phyloP scores from a whole-genome alignment of 2,329 filamentous ascomycete genomes.

The Aspergillus bombycis region DNA sequence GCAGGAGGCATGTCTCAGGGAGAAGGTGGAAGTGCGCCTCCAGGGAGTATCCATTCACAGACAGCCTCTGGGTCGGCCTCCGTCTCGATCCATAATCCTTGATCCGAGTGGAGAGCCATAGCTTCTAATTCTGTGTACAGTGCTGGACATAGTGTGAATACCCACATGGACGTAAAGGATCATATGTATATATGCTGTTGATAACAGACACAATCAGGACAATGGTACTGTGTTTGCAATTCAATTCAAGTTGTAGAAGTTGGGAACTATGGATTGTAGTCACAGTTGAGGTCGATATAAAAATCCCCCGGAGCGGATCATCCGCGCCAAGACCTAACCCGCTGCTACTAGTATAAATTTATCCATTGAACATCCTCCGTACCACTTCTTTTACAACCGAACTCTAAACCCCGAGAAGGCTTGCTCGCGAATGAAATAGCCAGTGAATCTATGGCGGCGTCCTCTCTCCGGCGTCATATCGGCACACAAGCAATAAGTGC shows the following conservation, averaged over 20 bases:
- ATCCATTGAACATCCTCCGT: background rate
- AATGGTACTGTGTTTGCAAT: background rate
- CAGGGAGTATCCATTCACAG: constrained; percentile 36
- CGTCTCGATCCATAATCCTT: constrained; percentile 24
- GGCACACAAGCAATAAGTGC: constrained; percentile 26
- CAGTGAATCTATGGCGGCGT: constrained; percentile 19
- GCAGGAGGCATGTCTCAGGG: constrained; percentile 22
- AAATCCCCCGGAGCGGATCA: background rate
- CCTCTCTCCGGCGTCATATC: constrained; percentile 12
- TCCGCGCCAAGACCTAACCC: background rate
- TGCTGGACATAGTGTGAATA: constrained; percentile 6
- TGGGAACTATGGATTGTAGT: background rate
- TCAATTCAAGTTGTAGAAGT: background rate
- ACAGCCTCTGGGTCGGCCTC: constrained; percentile 34
- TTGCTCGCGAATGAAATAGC: background rate
- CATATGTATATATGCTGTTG: background rate
- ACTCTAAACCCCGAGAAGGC: background rate
- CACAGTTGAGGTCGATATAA: background rate
- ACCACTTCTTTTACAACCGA: background rate
- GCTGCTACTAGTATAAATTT: background rate
- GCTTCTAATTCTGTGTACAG: background rate
- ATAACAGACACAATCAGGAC: background rate
- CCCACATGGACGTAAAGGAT: background rate
- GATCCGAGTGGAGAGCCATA: background rate
- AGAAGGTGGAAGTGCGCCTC: constrained; percentile 24